Evolutionary conservation across 768 basidiomycete species (phyloP), one percentile per base, ranked within the genome.

Genomic region (Trametes villosa): DNA sequence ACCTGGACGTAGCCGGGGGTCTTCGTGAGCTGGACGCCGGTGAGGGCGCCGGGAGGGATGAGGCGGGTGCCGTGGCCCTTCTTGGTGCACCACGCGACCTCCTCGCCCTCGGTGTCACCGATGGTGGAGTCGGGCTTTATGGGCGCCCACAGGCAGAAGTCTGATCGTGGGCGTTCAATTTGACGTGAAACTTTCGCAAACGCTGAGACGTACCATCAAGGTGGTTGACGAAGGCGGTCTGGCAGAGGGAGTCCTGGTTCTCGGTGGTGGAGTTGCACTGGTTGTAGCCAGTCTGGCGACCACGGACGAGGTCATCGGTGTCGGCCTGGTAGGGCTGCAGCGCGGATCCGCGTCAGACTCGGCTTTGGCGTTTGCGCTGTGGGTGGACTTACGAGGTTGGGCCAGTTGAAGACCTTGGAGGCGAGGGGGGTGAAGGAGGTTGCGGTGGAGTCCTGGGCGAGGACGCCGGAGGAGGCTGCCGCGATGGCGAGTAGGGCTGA

Each of bases 51-150:
- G 0, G 69, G 72, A n/a, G 89, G 89, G 33, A 94, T 90, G 53
- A 87, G 68, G 59, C 92, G 88, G 4, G 89, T 86, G 2, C 92
- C 92, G 54, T 81, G 83, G 7, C 83, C 83, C 1, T 80, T 79
- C 70, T 87, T 84, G n/a, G 86, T 84, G 75, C 91, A 94, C 81
- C 84, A 94, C 1, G 90, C 85, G 11, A 94, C 87, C 67, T 84
- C 86, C 69, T 84, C 77, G 41, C 81, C 86, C 70, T 94, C 92
- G 2, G 81, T 82, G 60, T 88, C 79, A 33, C 81, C 87, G 44
- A 94, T 86, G 18, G 75, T 72, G 15, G 80, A 77, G 70, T 83
- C 77, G 4, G 81, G 76, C n/a, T 74, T 72, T 1, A 78, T 65
- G 0, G 87, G 82, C 30, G 78, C 86, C 85, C 86, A 90, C 0